These are phyloP conservation scores for Penicillium subrubescens DNA, from an alignment of 495 filamentous ascomycete species.

Conservation along the genomic window DNA sequence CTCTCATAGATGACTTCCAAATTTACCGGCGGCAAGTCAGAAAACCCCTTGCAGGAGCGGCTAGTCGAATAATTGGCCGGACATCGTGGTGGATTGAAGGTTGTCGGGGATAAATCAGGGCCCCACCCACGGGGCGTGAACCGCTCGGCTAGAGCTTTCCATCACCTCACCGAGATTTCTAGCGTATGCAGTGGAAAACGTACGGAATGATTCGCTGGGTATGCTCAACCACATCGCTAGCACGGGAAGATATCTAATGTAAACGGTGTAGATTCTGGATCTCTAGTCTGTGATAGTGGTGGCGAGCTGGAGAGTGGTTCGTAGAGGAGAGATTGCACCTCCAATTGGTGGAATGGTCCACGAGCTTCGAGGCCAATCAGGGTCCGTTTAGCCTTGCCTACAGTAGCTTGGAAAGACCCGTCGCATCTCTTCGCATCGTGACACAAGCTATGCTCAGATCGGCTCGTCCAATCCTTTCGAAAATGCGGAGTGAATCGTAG, in stretches of 20 bases:
- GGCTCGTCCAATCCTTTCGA: constrained; percentile 6
- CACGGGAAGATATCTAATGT: neutral
- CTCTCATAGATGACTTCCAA: neutral
- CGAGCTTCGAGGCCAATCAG: neutral
- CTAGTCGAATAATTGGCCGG: constrained; percentile 14
- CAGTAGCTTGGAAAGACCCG: neutral
- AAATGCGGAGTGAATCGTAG: constrained; percentile 15
- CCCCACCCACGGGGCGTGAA: constrained; percentile 16
- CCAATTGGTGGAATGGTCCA: neutral
- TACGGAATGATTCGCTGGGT: neutral
- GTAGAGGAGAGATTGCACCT: neutral
- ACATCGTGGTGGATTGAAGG: constrained; percentile 13
- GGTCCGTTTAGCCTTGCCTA: neutral
- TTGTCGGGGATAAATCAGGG: constrained; percentile 14
- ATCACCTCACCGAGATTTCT: constrained; percentile 9
- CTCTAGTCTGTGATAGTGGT: neutral
- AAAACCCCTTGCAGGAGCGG: constrained; percentile 19
- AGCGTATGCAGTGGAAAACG: neutral
- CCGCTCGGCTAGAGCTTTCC: constrained; percentile 16
- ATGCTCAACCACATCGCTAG: neutral
- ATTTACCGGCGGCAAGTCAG: constrained; percentile 20
- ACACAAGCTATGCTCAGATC: neutral
- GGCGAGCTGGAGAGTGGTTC: constrained; percentile 1
- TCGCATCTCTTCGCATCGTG: neutral
- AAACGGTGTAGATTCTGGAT: neutral